Conservation (phyloP, 305 asterid species). For the Fraxinus xanthoxyloides region DNA sequence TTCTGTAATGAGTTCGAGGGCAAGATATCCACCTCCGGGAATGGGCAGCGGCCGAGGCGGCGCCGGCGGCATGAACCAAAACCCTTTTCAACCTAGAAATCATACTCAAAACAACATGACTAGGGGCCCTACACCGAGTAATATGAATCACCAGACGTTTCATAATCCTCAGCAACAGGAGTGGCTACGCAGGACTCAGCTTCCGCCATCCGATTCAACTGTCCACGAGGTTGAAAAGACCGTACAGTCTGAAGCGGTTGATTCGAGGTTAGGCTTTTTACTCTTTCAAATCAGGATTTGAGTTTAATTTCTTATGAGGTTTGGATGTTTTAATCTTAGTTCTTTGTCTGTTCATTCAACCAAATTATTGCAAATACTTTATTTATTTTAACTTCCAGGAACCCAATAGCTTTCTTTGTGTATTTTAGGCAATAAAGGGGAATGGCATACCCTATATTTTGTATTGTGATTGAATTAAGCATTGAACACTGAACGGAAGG, state of each 20-base stretch:
- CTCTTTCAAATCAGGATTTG: not conserved
- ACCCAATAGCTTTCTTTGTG: not conserved
- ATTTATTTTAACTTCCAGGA: not conserved
- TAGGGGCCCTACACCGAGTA: constrained; percentile 45
- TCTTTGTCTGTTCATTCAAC: constrained; percentile 11
- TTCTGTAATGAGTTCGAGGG: constrained; percentile 57
- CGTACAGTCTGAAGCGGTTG: constrained; percentile 74
- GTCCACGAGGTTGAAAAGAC: constrained; percentile 80
- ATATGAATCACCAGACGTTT: constrained; percentile 38
- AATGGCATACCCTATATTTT: not conserved
- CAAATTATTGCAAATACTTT: not conserved
- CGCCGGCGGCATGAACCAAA: constrained; percentile 51
- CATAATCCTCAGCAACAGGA: constrained; percentile 70
- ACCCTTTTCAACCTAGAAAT: constrained; percentile 55
- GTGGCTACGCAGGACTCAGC: constrained; percentile 71
- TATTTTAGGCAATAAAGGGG: not conserved
- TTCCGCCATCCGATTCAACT: constrained; percentile 39
- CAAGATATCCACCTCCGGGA: constrained; percentile 88
- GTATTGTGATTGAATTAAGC: not conserved
- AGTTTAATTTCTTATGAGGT: not conserved
- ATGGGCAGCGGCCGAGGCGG: constrained; percentile 66
- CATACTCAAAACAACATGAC: constrained; percentile 56
- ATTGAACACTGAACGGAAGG: not conserved
- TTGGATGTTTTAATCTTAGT: not conserved
- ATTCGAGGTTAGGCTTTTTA: constrained; percentile 56